A percentile compares a stretch with the other conserved stretches of the same genome.
Evolutionary conservation across 257 asterid genomes (phyloP).

Genomic region (Solanum chaucha): DNA sequence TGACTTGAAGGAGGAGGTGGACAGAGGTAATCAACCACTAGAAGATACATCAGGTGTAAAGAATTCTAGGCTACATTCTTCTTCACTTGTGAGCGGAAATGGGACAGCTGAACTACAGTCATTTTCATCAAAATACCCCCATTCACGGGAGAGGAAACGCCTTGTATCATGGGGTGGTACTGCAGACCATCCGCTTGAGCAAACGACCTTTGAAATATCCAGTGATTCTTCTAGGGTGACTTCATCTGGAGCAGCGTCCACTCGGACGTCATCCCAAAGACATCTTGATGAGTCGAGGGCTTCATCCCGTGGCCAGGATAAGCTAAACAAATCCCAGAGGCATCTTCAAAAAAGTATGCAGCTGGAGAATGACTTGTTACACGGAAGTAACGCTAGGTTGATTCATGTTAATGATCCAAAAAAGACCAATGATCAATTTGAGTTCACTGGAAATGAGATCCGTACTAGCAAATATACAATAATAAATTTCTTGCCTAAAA

Average conservation of each 20-base stretch:
- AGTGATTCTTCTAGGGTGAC: constrained; percentile 21
- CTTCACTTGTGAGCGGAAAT: constrained; percentile 9
- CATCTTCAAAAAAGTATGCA: constrained; percentile 69
- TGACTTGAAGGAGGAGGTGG: constrained; percentile 1
- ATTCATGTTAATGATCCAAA: constrained; percentile 74
- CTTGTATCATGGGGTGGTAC: constrained; percentile 87
- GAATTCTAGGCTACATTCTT: constrained; percentile 24
- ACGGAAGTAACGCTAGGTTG: constrained; percentile 51
- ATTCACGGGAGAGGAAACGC: constrained; percentile 37
- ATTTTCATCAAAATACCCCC: constrained; percentile 28
- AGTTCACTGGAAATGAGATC: constrained; percentile 84
- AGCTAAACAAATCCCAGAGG: constrained; percentile 40
- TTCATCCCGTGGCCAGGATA: constrained; percentile 32
- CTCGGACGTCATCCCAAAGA: constrained; percentile 4
- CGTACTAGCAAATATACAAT: constrained; percentile 90
- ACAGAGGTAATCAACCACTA: background rate
- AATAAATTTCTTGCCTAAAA: constrained; percentile 82
- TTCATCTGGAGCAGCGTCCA: constrained; percentile 2
- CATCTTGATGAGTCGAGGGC: background rate
- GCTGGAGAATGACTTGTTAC: constrained; percentile 50
- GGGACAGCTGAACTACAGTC: constrained; percentile 21
- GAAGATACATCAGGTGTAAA: constrained; percentile 10
- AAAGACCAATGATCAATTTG: constrained; percentile 55
- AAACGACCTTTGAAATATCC: constrained; percentile 46
- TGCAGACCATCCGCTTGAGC: constrained; percentile 43